These are phyloP conservation scores for Paraleonurus japonicus DNA, from an alignment of 257 asterid genomes.

Conservation along the genomic window DNA sequence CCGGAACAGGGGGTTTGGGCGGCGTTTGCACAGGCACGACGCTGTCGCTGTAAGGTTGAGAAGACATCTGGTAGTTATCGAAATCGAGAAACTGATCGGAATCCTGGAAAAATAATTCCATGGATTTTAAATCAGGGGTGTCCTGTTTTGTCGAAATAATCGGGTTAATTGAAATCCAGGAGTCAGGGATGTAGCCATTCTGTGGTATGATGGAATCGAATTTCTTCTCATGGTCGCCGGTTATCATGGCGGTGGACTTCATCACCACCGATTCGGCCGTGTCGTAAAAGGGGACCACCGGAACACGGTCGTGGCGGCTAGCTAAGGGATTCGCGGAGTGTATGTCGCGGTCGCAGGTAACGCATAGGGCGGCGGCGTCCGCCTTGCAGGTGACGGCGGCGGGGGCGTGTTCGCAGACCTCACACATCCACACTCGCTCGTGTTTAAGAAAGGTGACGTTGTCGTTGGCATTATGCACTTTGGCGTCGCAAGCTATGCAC, in stretches of 20 bases:
- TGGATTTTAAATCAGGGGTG: constrained; percentile 45
- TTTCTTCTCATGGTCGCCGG: no score
- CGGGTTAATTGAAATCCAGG: constrained; percentile 42
- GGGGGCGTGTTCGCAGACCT: constrained; percentile 80
- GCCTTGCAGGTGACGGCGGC: constrained; percentile 73
- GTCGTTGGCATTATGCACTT: constrained; percentile 29
- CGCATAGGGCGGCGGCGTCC: constrained; percentile 78
- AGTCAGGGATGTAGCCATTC: constrained; percentile 22
- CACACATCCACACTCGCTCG: constrained; percentile 86
- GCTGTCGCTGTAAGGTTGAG: constrained; percentile 53
- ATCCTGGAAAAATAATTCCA: constrained; percentile 57
- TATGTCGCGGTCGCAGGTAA: constrained; percentile 71
- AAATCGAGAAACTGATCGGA: constrained; percentile 61
- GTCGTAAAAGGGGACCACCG: constrained; percentile 69
- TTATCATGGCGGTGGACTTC: constrained; percentile 50
- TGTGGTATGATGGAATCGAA: no score
- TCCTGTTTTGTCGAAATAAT: constrained; percentile 29
- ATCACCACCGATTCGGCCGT: constrained; percentile 55
- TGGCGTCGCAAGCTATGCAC: constrained; percentile 67
- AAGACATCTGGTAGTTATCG: constrained; percentile 42
- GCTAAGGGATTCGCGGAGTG: constrained; percentile 83
- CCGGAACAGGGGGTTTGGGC: constrained; percentile 33
- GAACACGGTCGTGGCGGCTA: constrained; percentile 70
- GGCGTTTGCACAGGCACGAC: constrained; percentile 72
- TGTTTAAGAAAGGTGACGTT: constrained; percentile 25